Evolutionary conservation across 129 eudicot genomes (phyloP).

Genomic region (Tagetes patula): DNA sequence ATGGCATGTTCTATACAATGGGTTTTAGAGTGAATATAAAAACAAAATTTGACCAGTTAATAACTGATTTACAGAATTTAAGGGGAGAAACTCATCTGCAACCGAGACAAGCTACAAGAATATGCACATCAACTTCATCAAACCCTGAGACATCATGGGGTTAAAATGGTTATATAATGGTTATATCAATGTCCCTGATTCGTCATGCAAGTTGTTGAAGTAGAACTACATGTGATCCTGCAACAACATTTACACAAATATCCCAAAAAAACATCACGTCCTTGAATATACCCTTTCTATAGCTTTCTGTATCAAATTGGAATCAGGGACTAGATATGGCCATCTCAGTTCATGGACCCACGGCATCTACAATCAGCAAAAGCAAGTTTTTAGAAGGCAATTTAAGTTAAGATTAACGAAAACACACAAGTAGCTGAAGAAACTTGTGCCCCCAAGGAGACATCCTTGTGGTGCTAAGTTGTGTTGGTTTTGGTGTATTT

Average conservation of each 20-base stretch:
- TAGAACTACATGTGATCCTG: background rate
- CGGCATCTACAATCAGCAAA: conserved; percentile 67
- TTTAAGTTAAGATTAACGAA: background rate
- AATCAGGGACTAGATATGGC: conserved; percentile 23
- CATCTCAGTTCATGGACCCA: conserved; percentile 82
- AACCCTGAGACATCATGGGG: conserved; percentile 33
- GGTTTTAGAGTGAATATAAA: conserved; percentile 27
- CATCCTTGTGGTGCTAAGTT: too few relatives aligned
- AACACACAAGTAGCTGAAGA: background rate
- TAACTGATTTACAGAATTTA: conserved; percentile 60
- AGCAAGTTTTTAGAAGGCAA: background rate
- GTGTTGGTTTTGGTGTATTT: too few relatives aligned
- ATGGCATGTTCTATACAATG: conserved; percentile 42
- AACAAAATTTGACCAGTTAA: conserved; percentile 31
- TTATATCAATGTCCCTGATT: conserved; percentile 7
- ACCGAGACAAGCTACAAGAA: conserved; percentile 76
- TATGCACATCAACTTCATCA: conserved; percentile 43
- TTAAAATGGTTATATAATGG: conserved; percentile 3
- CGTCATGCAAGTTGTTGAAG: background rate
- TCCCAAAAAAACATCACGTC: background rate
- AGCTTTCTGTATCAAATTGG: background rate
- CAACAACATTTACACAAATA: background rate
- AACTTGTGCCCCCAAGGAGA: too few relatives aligned
- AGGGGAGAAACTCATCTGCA: conserved; percentile 99
- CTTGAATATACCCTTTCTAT: background rate